Percentiles rank a stretch among this genome's conserved stretches.
These are phyloP conservation scores for Leccinum boreale DNA, from an alignment of 768 basidiomycete genomes.

Conservation along the genomic window DNA sequence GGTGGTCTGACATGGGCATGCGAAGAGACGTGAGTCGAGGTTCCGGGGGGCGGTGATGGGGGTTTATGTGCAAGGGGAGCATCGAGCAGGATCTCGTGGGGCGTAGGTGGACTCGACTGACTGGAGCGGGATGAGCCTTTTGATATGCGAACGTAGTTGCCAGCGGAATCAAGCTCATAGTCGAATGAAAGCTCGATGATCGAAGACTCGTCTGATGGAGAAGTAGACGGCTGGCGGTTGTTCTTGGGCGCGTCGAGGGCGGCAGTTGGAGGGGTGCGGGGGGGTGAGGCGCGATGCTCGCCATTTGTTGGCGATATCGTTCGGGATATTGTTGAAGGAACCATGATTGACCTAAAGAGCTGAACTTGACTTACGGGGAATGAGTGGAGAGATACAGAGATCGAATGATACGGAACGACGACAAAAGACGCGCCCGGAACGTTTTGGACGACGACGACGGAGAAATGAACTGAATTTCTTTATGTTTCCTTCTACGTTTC, in stretches of 20 bases:
- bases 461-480: slow-evolving; percentile 25
- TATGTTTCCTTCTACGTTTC: slow-evolving; percentile 17
- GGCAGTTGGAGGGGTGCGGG: slow-evolving; percentile 27
- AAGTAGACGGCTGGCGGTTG: slow-evolving; percentile 30
- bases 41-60: slow-evolving; percentile 23
- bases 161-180: slow-evolving; percentile 43
- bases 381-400: background rate
- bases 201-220: slow-evolving; percentile 45
- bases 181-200: slow-evolving; percentile 47
- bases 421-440: slow-evolving; percentile 16
- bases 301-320: slow-evolving; percentile 30
- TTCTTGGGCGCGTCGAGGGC: slow-evolving; percentile 32
- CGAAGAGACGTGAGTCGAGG: slow-evolving; percentile 16
- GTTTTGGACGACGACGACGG: slow-evolving; percentile 13
- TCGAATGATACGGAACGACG: background rate
- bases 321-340: slow-evolving; percentile 16
- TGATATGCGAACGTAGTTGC: slow-evolving; percentile 45
- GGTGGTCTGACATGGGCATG: slow-evolving; percentile 26
- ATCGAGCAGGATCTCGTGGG: slow-evolving; percentile 32
- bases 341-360: slow-evolving; percentile 16
- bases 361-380: slow-evolving; percentile 11
- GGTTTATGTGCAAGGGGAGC: slow-evolving; percentile 22
- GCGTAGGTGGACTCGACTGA: slow-evolving; percentile 41
- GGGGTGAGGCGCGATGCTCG: slow-evolving; percentile 30
- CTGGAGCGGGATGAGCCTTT: slow-evolving; percentile 39